Conservation (phyloP, 257 asterid genomes). For the Solanum paucissectum region DNA sequence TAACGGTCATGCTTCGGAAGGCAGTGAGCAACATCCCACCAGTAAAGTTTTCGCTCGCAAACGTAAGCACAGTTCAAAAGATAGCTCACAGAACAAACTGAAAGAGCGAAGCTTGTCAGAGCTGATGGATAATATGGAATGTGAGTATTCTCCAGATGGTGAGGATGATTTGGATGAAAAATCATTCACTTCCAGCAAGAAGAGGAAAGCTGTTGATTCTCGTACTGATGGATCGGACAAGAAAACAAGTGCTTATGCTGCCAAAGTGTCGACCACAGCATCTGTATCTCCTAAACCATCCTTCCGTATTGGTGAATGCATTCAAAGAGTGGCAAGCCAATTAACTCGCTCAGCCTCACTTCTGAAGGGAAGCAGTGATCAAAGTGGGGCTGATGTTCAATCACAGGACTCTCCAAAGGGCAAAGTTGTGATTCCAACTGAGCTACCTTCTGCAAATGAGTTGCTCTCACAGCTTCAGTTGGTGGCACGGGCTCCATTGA, state of each 20-base stretch:
- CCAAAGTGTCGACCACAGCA: conserved; percentile 38
- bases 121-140: conserved; percentile 35
- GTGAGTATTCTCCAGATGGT: conserved; percentile 25
- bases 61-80: conserved; percentile 31
- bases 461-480: conserved; percentile 59
- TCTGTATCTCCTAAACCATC: conserved; percentile 58
- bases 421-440: conserved; percentile 23
- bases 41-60: conserved; percentile 20
- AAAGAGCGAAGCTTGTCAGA: conserved; percentile 62
- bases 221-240: conserved; percentile 39
- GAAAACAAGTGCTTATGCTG: conserved; percentile 33
- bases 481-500: conserved; percentile 53
- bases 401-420: conserved; percentile 23
- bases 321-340: conserved; percentile 85
- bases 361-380: conserved; percentile 31
- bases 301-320: conserved; percentile 89
- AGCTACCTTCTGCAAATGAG: conserved; percentile 40
- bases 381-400: conserved; percentile 26
- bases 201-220: conserved; percentile 47
- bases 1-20: not conserved
- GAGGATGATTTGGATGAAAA: conserved; percentile 37
- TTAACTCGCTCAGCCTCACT: conserved; percentile 53
- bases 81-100: conserved; percentile 34
- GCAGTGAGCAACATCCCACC: not conserved
- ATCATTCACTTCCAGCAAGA: conserved; percentile 30